Percentiles rank a stretch among this genome's conserved stretches.
Evolutionary conservation across 305 asterid genomes (phyloP).

Genomic region (Fraxinus nigra): DNA sequence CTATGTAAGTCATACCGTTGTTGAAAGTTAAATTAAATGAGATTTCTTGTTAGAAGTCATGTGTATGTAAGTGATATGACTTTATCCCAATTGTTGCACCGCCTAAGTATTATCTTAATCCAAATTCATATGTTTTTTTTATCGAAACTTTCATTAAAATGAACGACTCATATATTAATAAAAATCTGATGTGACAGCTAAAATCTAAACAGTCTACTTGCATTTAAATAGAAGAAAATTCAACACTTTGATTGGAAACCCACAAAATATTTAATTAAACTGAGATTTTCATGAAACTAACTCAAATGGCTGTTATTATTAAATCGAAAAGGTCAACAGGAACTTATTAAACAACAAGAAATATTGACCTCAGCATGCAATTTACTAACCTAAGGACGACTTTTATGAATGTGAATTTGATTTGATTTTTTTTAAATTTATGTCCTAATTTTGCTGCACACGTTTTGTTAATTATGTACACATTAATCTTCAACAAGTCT

Average conservation of each 20-base stretch:
- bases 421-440: not conserved
- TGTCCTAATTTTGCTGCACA: conserved; percentile 17
- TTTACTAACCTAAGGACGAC: conserved; percentile 20
- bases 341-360: conserved; percentile 29
- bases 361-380: conserved; percentile 26
- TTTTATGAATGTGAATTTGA: conserved; percentile 25
- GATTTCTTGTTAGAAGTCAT: not conserved
- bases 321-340: conserved; percentile 35
- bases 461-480: conserved; percentile 13
- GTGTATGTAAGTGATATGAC: not conserved
- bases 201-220: not conserved
- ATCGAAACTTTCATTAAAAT: not conserved
- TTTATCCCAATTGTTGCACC: conserved; percentile 25
- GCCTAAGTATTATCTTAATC: conserved; percentile 16
- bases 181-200: conserved; percentile 19
- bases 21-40: not conserved
- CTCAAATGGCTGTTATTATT: conserved; percentile 23
- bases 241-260: not conserved
- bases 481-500: conserved; percentile 4
- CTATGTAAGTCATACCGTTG: not conserved
- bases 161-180: conserved; percentile 21
- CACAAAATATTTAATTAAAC: not conserved
- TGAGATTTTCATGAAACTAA: conserved; percentile 28
- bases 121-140: not conserved
- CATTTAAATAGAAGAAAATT: conserved; percentile 10